phyloP scores from a whole-genome alignment of 2,329 filamentous ascomycete genomes.

The Penicillium psychrosexuale region DNA sequence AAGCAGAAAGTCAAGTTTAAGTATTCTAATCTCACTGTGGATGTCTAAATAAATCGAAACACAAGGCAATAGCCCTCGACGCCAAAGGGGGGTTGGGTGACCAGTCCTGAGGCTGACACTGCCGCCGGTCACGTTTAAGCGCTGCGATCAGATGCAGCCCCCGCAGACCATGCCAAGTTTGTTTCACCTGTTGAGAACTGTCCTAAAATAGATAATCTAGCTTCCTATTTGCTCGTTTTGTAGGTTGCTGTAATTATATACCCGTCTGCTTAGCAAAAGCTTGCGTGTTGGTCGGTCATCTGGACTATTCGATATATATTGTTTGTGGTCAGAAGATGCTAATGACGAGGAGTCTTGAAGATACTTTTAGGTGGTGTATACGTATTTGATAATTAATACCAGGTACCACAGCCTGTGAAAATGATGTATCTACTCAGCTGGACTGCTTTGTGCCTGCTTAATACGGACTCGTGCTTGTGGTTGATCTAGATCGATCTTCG shows the following conservation, averaged over 20 bases:
- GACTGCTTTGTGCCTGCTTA: background rate
- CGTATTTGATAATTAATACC: background rate
- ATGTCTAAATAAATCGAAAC: background rate
- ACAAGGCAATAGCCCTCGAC: background rate
- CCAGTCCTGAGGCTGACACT: constrained; percentile 19
- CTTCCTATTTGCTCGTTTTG: background rate
- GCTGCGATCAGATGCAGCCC: constrained; percentile 22
- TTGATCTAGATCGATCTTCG: background rate
- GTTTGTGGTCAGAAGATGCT: background rate
- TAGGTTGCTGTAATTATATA: background rate
- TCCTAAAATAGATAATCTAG: background rate
- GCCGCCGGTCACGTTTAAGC: constrained; percentile 23
- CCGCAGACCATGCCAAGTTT: background rate
- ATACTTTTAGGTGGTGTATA: background rate
- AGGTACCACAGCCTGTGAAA: no score
- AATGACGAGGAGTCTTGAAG: background rate
- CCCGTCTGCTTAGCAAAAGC: constrained; percentile 8
- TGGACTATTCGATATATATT: background rate
- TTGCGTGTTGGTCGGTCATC: constrained; percentile 5
- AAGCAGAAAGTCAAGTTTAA: background rate
- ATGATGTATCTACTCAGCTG: background rate
- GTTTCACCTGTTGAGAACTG: background rate
- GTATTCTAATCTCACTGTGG: background rate
- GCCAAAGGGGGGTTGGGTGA: constrained; percentile 2
- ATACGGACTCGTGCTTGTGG: background rate